phyloP scores from a whole-genome alignment of 2,329 filamentous ascomycete genomes.

The Cladosporium sp. region DNA sequence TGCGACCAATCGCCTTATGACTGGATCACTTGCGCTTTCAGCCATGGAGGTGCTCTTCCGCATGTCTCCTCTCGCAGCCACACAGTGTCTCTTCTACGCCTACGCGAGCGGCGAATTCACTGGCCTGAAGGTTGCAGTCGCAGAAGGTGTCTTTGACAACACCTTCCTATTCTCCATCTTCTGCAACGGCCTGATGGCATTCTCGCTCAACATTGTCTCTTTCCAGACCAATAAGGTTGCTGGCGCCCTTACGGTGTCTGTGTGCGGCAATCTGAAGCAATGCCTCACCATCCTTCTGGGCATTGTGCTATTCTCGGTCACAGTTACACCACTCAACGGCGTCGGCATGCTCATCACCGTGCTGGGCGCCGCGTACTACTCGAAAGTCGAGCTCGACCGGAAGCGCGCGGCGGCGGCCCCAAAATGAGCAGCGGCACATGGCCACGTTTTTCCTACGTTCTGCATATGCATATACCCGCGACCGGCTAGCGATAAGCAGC shows the following conservation, averaged over 20 bases:
- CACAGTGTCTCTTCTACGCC: slow-evolving; percentile 53
- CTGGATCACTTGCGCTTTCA: slow-evolving; percentile 54
- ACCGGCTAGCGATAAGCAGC: background rate
- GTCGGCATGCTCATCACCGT: slow-evolving; percentile 54
- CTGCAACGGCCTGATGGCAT: slow-evolving; percentile 32
- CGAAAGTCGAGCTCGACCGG: slow-evolving; percentile 53
- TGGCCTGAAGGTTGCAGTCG: slow-evolving; percentile 17
- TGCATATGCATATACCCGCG: slow-evolving; percentile 8
- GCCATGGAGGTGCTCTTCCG: slow-evolving; percentile 57
- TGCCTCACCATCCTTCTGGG: slow-evolving; percentile 35
- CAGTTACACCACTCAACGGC: slow-evolving; percentile 43
- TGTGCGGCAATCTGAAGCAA: slow-evolving; percentile 37
- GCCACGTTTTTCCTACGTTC: background rate
- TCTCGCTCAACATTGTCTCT: slow-evolving; percentile 35
- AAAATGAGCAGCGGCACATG: background rate
- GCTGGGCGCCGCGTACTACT: slow-evolving; percentile 55
- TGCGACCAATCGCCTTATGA: slow-evolving; percentile 61
- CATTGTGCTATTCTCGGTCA: slow-evolving; percentile 35
- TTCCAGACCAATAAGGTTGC: slow-evolving; percentile 38
- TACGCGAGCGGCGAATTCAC: slow-evolving; percentile 48
- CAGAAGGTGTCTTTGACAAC: slow-evolving; percentile 23
- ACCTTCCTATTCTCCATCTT: slow-evolving; percentile 23
- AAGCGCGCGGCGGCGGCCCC: slow-evolving; percentile 28
- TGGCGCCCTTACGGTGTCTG: slow-evolving; percentile 34
- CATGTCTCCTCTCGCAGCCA: slow-evolving; percentile 58